Conservation (phyloP, 768 basidiomycete species). For the Kwoniella europaea region DNA sequence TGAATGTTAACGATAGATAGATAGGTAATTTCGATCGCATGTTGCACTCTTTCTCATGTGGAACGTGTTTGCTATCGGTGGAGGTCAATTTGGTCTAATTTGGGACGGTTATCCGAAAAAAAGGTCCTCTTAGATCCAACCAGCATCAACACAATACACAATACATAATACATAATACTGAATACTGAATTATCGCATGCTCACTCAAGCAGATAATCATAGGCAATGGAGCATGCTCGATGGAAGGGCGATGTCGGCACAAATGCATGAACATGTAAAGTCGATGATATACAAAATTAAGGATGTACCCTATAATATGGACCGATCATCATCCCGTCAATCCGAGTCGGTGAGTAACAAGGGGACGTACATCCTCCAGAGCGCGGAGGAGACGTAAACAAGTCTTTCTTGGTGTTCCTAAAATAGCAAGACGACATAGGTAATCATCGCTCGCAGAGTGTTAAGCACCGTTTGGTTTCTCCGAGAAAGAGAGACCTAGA, state of each 20-base stretch:
- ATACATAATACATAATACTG: background rate
- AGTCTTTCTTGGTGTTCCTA: slow-evolving; percentile 81
- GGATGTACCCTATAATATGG: slow-evolving; percentile 51
- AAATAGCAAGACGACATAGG: slow-evolving; percentile 93
- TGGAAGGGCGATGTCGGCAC: background rate
- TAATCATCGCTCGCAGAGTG: slow-evolving; percentile 74
- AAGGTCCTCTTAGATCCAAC: slow-evolving; percentile 5
- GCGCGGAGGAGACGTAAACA: slow-evolving; percentile 16
- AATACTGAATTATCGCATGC: too few species aligned
- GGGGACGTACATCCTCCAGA: slow-evolving; percentile 49
- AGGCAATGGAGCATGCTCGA: too few species aligned
- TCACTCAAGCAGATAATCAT: too few species aligned
- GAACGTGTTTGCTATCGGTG: slow-evolving; percentile 18
- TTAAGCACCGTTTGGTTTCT: slow-evolving; percentile 70
- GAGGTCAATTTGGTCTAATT: background rate
- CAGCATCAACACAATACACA: background rate
- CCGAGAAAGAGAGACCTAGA: slow-evolving; percentile 17
- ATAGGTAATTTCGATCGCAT: slow-evolving; percentile 14
- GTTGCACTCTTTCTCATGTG: background rate
- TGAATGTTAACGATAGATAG: background rate
- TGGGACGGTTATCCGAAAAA: slow-evolving; percentile 10
- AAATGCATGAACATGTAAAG: background rate
- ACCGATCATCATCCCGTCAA: slow-evolving; percentile 43
- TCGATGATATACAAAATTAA: slow-evolving; percentile 5
- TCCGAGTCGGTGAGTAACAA: slow-evolving; percentile 57